phyloP scores from a whole-genome alignment of 306 rosid genomes.

The Calophaca sinica region DNA sequence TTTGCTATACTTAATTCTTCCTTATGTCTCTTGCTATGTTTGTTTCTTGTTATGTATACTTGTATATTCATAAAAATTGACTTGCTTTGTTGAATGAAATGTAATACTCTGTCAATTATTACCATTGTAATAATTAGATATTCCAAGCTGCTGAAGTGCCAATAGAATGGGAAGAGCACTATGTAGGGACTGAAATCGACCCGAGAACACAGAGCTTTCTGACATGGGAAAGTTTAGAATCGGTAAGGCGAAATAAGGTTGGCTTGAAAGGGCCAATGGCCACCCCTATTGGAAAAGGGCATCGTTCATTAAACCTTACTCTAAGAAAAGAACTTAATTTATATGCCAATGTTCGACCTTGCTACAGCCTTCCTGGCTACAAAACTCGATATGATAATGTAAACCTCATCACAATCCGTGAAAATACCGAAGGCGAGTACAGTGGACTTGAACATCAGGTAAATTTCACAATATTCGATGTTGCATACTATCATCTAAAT shows the following conservation, averaged over 20 bases:
- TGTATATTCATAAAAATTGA: conserved; percentile 15
- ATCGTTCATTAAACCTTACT: conserved; percentile 97
- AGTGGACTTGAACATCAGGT: conserved; percentile 99
- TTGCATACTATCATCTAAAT: conserved; percentile 2
- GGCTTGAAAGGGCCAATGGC: conserved; percentile 99
- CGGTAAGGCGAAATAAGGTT: conserved; percentile 76
- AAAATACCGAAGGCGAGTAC: conserved; percentile 96
- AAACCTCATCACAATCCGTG: conserved; percentile 93
- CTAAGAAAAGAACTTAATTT: conserved; percentile 93
- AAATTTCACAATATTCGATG: conserved; percentile 43
- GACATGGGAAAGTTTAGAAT: conserved; percentile 98
- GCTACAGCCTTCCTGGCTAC: conserved; percentile 94
- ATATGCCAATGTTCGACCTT: conserved; percentile 97
- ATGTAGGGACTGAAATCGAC: conserved; percentile 79
- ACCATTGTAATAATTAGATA: conserved; percentile 57
- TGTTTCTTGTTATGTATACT: conserved; percentile 10
- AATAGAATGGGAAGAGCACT: conserved; percentile 98
- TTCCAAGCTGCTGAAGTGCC: conserved; percentile 81
- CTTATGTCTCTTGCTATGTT: conserved; percentile 2
- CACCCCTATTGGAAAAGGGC: conserved; percentile 97
- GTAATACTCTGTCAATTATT: conserved; percentile 34
- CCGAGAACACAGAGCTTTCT: conserved; percentile 93
- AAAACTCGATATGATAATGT: conserved; percentile 94
- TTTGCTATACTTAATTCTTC: background rate
- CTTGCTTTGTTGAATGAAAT: conserved; percentile 29